phyloP scores from a whole-genome alignment of 2,329 filamentous ascomycete species.

The Trichophyton rubrum region DNA sequence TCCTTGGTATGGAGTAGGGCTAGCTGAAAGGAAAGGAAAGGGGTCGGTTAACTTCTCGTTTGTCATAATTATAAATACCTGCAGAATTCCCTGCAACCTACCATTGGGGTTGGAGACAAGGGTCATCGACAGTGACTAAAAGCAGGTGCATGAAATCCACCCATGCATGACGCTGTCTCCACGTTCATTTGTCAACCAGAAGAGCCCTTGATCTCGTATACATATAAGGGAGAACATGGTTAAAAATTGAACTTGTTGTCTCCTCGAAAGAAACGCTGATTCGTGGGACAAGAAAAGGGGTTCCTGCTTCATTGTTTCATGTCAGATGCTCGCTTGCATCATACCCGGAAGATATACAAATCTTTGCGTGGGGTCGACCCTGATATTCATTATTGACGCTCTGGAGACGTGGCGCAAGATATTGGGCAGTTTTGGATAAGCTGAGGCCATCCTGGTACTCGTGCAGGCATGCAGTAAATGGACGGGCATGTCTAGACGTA shows the following conservation, averaged over 20 bases:
- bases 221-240: background rate
- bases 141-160: background rate
- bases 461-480: background rate
- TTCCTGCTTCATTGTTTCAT: background rate
- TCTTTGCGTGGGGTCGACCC: background rate
- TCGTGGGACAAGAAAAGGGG: background rate
- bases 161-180: background rate
- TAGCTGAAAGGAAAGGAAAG: background rate
- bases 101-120: background rate
- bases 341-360: background rate
- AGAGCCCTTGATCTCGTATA: background rate
- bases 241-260: background rate
- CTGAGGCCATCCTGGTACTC: background rate
- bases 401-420: background rate
- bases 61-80: slow-evolving; percentile 2
- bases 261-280: background rate
- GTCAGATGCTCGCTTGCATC: background rate
- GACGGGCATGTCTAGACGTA: background rate
- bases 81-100: slow-evolving; percentile 2
- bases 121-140: background rate
- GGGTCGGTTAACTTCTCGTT: background rate
- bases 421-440: background rate
- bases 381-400: too few species aligned
- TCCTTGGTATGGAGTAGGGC: background rate
- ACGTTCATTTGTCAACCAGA: background rate